A percentile compares a stretch with the other conserved stretches of the same genome.
Conservation (phyloP, 2,329 filamentous ascomycete species). For the Exserohilum turcica region DNA sequence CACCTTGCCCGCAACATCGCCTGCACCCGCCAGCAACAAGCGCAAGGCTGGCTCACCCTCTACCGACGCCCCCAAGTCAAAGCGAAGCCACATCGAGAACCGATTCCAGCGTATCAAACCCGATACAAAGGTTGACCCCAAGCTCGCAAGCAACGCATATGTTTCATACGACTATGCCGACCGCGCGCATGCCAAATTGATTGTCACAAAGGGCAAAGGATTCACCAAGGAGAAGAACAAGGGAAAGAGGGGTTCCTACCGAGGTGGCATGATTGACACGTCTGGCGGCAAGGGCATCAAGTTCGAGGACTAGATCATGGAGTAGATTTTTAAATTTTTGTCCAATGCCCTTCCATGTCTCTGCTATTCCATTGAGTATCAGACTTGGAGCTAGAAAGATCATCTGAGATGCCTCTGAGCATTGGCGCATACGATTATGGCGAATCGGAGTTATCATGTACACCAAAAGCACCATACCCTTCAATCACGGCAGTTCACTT, state of each 20-base stretch:
- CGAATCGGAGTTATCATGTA: constrained; percentile 16
- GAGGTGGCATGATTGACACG: constrained; percentile 86
- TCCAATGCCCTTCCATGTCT: too few relatives aligned
- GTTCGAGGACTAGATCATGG: constrained; percentile 74
- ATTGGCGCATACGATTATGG: constrained; percentile 7
- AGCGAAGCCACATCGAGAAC: constrained; percentile 46
- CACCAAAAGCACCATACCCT: constrained; percentile 33
- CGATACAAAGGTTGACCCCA: constrained; percentile 69
- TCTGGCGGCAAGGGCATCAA: constrained; percentile 83
- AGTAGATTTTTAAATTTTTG: background rate
- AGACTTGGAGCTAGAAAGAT: background rate
- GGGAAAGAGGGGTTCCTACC: constrained; percentile 76
- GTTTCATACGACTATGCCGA: constrained; percentile 86
- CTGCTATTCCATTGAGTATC: background rate
- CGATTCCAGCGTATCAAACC: constrained; percentile 80
- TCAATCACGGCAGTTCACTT: constrained; percentile 2
- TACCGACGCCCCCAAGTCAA: constrained; percentile 40
- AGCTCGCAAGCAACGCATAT: constrained; percentile 79
- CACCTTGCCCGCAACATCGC: constrained; percentile 41
- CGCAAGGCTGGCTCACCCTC: constrained; percentile 46
- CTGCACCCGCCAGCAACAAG: constrained; percentile 47
- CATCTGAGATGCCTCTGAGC: background rate
- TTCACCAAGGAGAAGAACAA: constrained; percentile 99
- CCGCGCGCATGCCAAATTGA: constrained; percentile 83
- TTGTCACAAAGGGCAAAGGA: constrained; percentile 90